These are phyloP conservation scores for Phytophthora foliorum DNA, from an alignment of 352 stramenopile species.

Conservation along the genomic window DNA sequence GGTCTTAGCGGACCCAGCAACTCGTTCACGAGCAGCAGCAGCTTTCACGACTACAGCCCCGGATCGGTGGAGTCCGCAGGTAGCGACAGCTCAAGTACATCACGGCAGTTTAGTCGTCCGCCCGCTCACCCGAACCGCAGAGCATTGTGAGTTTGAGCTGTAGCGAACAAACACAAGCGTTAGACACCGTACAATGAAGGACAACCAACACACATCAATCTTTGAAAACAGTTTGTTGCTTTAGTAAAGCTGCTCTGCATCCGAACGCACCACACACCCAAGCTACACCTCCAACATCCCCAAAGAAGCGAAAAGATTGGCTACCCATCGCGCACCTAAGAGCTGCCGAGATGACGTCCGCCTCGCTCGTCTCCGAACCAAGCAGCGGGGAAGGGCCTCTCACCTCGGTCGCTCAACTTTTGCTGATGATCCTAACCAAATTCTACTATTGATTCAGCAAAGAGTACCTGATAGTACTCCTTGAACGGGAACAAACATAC, in stretches of 20 bases:
- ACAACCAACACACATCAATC: conserved; percentile 11
- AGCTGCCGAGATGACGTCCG: conserved; percentile 61
- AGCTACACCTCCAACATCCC: conserved; percentile 23
- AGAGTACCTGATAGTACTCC: conserved; percentile 87
- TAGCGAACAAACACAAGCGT: neutral
- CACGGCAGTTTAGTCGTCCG: conserved; percentile 45
- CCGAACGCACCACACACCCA: conserved; percentile 24
- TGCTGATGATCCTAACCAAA: conserved; percentile 78
- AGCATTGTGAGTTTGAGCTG: conserved; percentile 46
- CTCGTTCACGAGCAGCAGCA: conserved; percentile 76
- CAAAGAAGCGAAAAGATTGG: conserved; percentile 30
- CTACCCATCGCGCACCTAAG: conserved; percentile 84
- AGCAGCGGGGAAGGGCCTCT: conserved; percentile 65
- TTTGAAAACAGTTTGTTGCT: conserved; percentile 39
- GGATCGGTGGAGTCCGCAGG: conserved; percentile 25
- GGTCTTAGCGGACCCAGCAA: conserved; percentile 42
- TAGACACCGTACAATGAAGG: neutral
- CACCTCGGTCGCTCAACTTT: conserved; percentile 59
- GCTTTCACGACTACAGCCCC: conserved; percentile 55
- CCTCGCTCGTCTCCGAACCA: conserved; percentile 40
- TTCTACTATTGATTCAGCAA: conserved; percentile 85
- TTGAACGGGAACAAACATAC: conserved; percentile 88
- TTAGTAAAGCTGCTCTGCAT: conserved; percentile 41
- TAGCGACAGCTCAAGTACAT: conserved; percentile 22
- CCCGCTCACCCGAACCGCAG: conserved; percentile 79